These are phyloP conservation scores for Cyamopsis tetragonoloba DNA, from an alignment of 306 rosid species.

Conservation along the genomic window DNA sequence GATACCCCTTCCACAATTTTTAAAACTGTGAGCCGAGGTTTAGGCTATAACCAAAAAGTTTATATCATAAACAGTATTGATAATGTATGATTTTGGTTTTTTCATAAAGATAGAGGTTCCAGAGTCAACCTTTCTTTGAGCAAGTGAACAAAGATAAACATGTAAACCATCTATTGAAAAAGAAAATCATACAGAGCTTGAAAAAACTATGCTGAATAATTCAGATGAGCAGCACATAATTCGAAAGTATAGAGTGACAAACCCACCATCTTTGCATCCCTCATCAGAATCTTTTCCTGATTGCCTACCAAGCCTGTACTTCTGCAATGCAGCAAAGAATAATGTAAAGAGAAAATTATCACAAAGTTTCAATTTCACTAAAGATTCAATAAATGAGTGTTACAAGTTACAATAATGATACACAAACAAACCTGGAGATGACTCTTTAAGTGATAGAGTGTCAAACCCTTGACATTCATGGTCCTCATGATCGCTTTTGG, in stretches of 20 bases:
- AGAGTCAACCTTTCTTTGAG: constrained; percentile 2
- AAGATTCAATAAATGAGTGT: neutral
- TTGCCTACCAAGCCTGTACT: constrained; percentile 93
- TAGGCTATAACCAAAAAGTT: constrained; percentile 11
- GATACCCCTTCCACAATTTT: constrained; percentile 47
- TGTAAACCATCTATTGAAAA: neutral
- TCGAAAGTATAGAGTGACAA: constrained; percentile 26
- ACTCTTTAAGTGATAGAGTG: constrained; percentile 94
- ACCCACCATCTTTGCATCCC: constrained; percentile 74
- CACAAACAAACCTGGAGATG: constrained; percentile 73
- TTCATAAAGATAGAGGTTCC: neutral
- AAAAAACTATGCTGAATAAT: neutral
- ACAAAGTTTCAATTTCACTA: constrained; percentile 4
- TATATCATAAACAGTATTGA: neutral
- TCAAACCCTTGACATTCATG: constrained; percentile 96
- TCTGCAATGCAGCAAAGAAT: constrained; percentile 49
- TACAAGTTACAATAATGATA: neutral
- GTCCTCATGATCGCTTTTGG: constrained; percentile 98
- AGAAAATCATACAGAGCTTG: neutral
- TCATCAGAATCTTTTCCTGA: constrained; percentile 86
- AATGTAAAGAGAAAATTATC: neutral
- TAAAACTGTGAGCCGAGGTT: constrained; percentile 28
- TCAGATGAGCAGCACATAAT: constrained; percentile 6
- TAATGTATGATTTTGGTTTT: constrained; percentile 14
- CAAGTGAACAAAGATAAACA: constrained; percentile 7